phyloP scores from a whole-genome alignment of 805 yeast species.

The Starmerella lactis-condensi region DNA sequence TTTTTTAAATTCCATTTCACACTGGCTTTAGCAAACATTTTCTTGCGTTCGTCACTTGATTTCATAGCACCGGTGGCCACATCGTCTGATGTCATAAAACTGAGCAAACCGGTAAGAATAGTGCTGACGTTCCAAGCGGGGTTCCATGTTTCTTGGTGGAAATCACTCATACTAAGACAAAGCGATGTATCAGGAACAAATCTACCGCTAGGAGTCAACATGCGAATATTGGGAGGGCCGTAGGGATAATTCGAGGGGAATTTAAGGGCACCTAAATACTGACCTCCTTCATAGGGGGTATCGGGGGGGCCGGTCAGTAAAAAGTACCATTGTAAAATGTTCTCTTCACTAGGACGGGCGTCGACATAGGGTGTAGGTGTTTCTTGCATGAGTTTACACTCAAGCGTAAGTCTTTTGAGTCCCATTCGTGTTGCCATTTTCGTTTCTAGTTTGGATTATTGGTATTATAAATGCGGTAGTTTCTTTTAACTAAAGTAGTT shows the following conservation, averaged over 20 bases:
- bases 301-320: conserved; percentile 81
- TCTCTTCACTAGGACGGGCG: conserved; percentile 74
- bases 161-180: conserved; percentile 75
- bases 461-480: too few relatives aligned
- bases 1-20: conserved; percentile 35
- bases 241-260: conserved; percentile 82
- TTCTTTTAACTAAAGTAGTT: too few relatives aligned
- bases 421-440: conserved; percentile 17
- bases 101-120: conserved; percentile 62
- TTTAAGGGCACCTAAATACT: conserved; percentile 32
- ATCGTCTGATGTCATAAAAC: conserved; percentile 77
- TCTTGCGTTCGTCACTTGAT: conserved; percentile 41
- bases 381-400: conserved; percentile 37
- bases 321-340: conserved; percentile 87
- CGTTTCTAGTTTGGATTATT: too few relatives aligned
- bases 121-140: conserved; percentile 87
- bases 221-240: conserved; percentile 77
- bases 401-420: conserved; percentile 16
- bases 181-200: conserved; percentile 59
- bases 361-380: conserved; percentile 70
- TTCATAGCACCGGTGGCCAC: conserved; percentile 58
- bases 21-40: conserved; percentile 37
- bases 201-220: conserved; percentile 80
- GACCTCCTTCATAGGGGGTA: conserved; percentile 52
- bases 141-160: conserved; percentile 81